phyloP scores from a whole-genome alignment of 768 basidiomycete species.

The Exsudoporus frostii region DNA sequence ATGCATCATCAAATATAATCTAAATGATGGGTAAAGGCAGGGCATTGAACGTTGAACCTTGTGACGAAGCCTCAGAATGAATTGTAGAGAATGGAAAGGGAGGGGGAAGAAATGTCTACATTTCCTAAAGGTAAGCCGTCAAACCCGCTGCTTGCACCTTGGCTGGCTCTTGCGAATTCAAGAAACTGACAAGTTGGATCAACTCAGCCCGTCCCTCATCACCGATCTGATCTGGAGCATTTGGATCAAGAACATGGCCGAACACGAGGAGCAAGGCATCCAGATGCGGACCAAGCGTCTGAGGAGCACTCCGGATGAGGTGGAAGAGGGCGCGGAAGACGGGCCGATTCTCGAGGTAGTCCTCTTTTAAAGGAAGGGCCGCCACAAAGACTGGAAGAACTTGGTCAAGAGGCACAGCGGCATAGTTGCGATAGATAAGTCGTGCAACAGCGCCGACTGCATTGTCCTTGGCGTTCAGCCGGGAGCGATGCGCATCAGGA shows the following conservation, averaged over 20 bases:
- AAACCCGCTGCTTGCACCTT: slow-evolving; percentile 83
- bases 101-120: slow-evolving; percentile 25
- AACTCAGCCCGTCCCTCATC: slow-evolving; percentile 77
- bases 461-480: slow-evolving; percentile 89
- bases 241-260: slow-evolving; percentile 77
- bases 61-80: not conserved
- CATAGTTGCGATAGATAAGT: slow-evolving; percentile 74
- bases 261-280: slow-evolving; percentile 80
- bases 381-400: slow-evolving; percentile 82
- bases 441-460: slow-evolving; percentile 93
- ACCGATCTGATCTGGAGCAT: slow-evolving; percentile 67
- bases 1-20: slow-evolving; percentile 18
- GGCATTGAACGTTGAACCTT: not conserved
- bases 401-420: slow-evolving; percentile 83
- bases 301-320: slow-evolving; percentile 75
- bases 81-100: not conserved
- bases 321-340: slow-evolving; percentile 88
- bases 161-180: slow-evolving; percentile 72
- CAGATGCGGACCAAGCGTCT: slow-evolving; percentile 68
- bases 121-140: slow-evolving; percentile 46
- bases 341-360: slow-evolving; percentile 85
- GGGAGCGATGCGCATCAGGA: slow-evolving; percentile 58
- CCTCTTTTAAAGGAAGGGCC: slow-evolving; percentile 83
- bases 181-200: slow-evolving; percentile 64
- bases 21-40: slow-evolving; percentile 15